phyloP scores from a whole-genome alignment of 495 filamentous ascomycete genomes.

The Durotheca rogersii region DNA sequence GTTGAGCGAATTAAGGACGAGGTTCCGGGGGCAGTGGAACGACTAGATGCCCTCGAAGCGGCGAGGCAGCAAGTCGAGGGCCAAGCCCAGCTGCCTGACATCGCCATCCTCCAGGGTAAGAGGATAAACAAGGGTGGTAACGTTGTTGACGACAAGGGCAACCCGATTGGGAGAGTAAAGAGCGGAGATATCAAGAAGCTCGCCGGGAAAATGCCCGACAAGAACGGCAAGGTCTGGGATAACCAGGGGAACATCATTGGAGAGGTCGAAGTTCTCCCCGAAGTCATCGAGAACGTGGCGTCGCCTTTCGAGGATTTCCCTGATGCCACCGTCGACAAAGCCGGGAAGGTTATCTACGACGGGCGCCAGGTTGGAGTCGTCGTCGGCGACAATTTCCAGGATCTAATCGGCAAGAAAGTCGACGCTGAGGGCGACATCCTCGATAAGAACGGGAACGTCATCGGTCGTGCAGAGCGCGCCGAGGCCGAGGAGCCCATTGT shows the following conservation, averaged over 20 bases:
- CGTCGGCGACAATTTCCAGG: conserved; percentile 65
- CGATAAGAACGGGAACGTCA: conserved; percentile 61
- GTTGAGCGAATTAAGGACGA: conserved; percentile 35
- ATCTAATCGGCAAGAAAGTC: conserved; percentile 56
- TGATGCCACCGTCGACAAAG: conserved; percentile 65
- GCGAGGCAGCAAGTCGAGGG: conserved; percentile 57
- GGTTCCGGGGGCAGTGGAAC: conserved; percentile 55
- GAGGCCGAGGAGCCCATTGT: conserved; percentile 48
- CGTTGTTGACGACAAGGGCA: conserved; percentile 67
- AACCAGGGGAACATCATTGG: conserved; percentile 71
- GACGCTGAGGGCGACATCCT: conserved; percentile 65
- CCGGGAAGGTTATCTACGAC: conserved; percentile 72
- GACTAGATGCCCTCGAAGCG: conserved; percentile 50
- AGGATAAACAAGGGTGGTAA: conserved; percentile 78
- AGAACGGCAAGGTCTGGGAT: conserved; percentile 74
- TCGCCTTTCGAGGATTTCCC: conserved; percentile 76
- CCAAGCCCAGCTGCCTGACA: conserved; percentile 49
- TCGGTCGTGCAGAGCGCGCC: conserved; percentile 56
- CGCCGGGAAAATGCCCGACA: conserved; percentile 65
- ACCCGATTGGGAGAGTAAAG: conserved; percentile 67
- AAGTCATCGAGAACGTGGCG: conserved; percentile 58
- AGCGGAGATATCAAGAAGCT: conserved; percentile 69
- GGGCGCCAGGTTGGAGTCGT: conserved; percentile 67
- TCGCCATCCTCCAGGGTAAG: conserved; percentile 64
- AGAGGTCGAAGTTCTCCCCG: conserved; percentile 70